phyloP scores from a whole-genome alignment of 176 grass and related monocot genomes.

The Avena sativa region DNA sequence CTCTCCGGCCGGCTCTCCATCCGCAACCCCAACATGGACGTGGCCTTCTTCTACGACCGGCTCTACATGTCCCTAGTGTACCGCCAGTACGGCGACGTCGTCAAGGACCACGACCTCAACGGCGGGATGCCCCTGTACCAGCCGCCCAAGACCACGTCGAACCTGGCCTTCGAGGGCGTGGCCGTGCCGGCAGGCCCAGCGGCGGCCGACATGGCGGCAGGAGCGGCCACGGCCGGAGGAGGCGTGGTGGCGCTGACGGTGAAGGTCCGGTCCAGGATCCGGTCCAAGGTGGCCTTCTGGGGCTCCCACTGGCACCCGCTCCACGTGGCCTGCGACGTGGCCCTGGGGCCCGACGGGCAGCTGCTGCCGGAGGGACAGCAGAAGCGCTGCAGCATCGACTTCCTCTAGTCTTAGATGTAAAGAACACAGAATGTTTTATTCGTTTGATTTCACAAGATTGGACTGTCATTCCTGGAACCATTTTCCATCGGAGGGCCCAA shows the following conservation, averaged over 20 bases:
- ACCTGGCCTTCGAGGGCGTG: slow-evolving; percentile 38
- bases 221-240: slow-evolving; percentile 11
- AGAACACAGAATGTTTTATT: neutral
- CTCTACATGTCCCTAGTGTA: slow-evolving; percentile 61
- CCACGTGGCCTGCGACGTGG: slow-evolving; percentile 73
- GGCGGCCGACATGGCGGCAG: slow-evolving; percentile 9
- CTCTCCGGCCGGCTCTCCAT: slow-evolving; percentile 56
- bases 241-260: slow-evolving; percentile 53
- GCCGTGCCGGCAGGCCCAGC: slow-evolving; percentile 18
- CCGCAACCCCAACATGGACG: slow-evolving; percentile 71
- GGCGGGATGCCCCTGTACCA: slow-evolving; percentile 55
- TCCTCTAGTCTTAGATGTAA: slow-evolving; percentile 52
- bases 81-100: slow-evolving; percentile 49
- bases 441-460: neutral
- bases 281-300: slow-evolving; percentile 66
- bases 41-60: slow-evolving; percentile 70
- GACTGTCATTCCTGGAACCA: neutral
- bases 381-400: slow-evolving; percentile 67
- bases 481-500: neutral
- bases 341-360: slow-evolving; percentile 59
- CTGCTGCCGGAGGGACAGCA: slow-evolving; percentile 49
- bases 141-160: slow-evolving; percentile 65
- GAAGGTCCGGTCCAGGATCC: slow-evolving; percentile 60
- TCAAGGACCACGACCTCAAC: slow-evolving; percentile 36
- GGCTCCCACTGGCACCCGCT: slow-evolving; percentile 61